Evolutionary conservation across 2,329 filamentous ascomycete genomes (phyloP).

Genomic region (Phialophora verrucosa): DNA sequence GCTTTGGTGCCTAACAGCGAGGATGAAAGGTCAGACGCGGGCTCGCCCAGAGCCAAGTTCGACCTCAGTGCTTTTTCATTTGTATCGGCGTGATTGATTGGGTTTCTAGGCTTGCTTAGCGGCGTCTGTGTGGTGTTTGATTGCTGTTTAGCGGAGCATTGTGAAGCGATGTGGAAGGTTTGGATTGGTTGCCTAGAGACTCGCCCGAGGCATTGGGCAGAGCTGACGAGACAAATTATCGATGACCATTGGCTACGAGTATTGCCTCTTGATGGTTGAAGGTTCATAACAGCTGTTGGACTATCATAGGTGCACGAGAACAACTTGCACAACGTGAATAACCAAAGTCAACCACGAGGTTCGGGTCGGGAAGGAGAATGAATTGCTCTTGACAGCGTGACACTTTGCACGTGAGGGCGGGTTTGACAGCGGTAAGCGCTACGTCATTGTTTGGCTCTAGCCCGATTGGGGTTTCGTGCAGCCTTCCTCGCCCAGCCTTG

Average conservation of each 20-base stretch:
- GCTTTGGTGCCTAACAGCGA: conserved; percentile 59
- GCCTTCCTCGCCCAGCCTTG: conserved; percentile 12
- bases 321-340: not conserved
- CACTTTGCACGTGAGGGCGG: not conserved
- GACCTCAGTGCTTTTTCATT: conserved; percentile 49
- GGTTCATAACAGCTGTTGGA: not conserved
- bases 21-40: conserved; percentile 41
- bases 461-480: not conserved
- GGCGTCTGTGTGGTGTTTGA: conserved; percentile 24
- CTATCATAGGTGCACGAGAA: not conserved
- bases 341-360: not conserved
- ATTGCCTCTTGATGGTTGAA: not conserved
- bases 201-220: conserved; percentile 22
- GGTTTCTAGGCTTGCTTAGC: conserved; percentile 19
- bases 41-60: conserved; percentile 38
- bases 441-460: conserved; percentile 3
- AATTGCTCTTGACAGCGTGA: not conserved
- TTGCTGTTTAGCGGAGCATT: conserved; percentile 1
- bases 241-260: conserved; percentile 27
- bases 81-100: conserved; percentile 36
- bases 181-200: conserved; percentile 20
- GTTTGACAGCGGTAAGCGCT: not conserved
- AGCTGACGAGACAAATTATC: conserved; percentile 10
- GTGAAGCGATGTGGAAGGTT: conserved; percentile 24
- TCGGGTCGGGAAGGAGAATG: not conserved